Percentiles rank a stretch among this genome's conserved stretches.
phyloP scores from a whole-genome alignment of 768 basidiomycete genomes.

The Floccularia luteovirens region DNA sequence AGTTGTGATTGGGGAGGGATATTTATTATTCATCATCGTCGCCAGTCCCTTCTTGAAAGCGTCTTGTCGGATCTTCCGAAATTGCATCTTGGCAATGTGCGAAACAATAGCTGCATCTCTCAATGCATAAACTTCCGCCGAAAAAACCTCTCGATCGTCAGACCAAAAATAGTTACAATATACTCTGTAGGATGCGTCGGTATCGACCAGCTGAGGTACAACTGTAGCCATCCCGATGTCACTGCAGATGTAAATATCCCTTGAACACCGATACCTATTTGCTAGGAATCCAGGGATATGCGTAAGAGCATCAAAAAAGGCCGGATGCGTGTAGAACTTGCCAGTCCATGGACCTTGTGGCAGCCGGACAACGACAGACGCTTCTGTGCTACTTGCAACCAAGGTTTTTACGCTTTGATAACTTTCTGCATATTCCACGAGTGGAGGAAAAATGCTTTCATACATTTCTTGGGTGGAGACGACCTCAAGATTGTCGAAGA shows the following conservation, averaged over 20 bases:
- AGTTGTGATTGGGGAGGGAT: too few relatives aligned
- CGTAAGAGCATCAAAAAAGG: constrained; percentile 61
- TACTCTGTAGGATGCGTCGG: constrained; percentile 35
- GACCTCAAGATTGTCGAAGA: constrained; percentile 25
- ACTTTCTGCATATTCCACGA: constrained; percentile 52
- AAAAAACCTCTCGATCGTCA: constrained; percentile 33
- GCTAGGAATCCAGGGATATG: constrained; percentile 67
- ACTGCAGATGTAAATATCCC: constrained; percentile 60
- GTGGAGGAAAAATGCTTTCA: constrained; percentile 59
- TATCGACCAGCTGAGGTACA: constrained; percentile 32
- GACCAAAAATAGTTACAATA: constrained; percentile 41
- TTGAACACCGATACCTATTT: constrained; percentile 42
- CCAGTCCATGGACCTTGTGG: constrained; percentile 21
- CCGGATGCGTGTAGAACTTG: constrained; percentile 36
- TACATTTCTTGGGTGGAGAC: constrained; percentile 54
- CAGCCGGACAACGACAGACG: constrained; percentile 40
- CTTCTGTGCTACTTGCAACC: constrained; percentile 38
- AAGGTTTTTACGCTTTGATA: constrained; percentile 56
- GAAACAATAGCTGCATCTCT: constrained; percentile 41
- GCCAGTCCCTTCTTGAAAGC: constrained; percentile 41
- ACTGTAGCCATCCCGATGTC: constrained; percentile 41
- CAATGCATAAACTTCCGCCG: constrained; percentile 46
- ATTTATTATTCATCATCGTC: too few relatives aligned
- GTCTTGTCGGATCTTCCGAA: constrained; percentile 45
- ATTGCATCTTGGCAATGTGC: constrained; percentile 47